phyloP scores from a whole-genome alignment of 164 flowering plant genomes.

The Vitis amurensis region DNA sequence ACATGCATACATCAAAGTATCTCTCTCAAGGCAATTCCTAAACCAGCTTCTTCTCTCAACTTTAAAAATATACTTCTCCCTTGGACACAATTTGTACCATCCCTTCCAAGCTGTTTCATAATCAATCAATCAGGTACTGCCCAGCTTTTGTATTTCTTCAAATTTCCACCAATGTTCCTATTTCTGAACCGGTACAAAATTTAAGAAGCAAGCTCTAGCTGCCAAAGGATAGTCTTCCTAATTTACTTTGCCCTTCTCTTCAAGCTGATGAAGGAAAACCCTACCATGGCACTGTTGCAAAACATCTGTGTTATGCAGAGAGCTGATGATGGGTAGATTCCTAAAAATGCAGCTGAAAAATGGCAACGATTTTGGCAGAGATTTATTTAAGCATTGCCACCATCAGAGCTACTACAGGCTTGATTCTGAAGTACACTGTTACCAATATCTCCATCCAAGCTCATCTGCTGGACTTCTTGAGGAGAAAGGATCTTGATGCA shows the following conservation, averaged over 20 bases:
- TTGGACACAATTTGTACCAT: no score
- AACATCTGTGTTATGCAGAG: background rate
- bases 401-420: conserved; percentile 94
- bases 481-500: conserved; percentile 91
- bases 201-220: background rate
- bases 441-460: conserved; percentile 89
- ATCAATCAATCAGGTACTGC: no score
- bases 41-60: no score
- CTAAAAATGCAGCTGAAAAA: background rate
- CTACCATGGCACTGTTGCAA: no score
- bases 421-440: conserved; percentile 67
- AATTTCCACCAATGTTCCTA: no score
- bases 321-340: no score
- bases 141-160: no score
- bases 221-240: background rate
- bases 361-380: background rate
- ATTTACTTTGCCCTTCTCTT: background rate
- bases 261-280: background rate
- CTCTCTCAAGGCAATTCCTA: no score
- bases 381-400: conserved; percentile 46
- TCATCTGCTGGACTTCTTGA: conserved; percentile 96
- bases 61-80: no score
- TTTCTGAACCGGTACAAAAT: background rate
- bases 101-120: no score
- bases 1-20: no score